Conservation (phyloP, 129 eudicot genomes). For the Calendula officinalis region DNA sequence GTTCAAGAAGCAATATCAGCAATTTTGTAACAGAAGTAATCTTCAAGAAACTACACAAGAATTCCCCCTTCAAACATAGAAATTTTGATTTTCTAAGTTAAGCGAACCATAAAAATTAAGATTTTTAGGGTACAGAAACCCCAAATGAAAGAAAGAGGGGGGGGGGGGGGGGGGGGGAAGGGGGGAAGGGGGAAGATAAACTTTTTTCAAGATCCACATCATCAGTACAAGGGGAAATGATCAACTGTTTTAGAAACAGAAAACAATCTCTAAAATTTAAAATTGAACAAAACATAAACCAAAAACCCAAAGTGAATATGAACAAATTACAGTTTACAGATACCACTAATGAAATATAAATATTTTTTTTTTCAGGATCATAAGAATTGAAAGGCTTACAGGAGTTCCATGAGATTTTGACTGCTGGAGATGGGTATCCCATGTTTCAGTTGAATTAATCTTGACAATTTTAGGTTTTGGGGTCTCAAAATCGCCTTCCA, state of each 20-base stretch:
- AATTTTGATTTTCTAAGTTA: too few relatives aligned
- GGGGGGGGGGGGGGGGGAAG: too few relatives aligned
- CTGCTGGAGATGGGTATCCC: constrained; percentile 49
- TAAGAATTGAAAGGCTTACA: constrained; percentile 37
- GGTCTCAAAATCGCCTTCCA: constrained; percentile 34
- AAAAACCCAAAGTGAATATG: background rate
- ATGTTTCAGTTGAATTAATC: constrained; percentile 45
- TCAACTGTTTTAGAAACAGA: background rate
- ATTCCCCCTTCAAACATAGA: background rate
- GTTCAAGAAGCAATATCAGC: background rate
- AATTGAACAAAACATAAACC: background rate
- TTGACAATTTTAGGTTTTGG: constrained; percentile 40
- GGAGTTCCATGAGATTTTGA: constrained; percentile 52
- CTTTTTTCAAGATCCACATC: background rate
- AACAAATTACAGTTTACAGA: background rate
- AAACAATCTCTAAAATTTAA: background rate
- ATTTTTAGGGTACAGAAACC: background rate
- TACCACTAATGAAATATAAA: background rate
- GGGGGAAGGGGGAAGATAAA: background rate
- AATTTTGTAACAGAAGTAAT: background rate
- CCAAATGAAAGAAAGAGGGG: background rate
- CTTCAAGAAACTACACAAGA: background rate
- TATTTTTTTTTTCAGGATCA: background rate
- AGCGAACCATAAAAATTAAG: background rate
- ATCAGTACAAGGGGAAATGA: background rate